Evolutionary conservation across 768 basidiomycete species (phyloP).

Genomic region (Pleurotus giganteus): DNA sequence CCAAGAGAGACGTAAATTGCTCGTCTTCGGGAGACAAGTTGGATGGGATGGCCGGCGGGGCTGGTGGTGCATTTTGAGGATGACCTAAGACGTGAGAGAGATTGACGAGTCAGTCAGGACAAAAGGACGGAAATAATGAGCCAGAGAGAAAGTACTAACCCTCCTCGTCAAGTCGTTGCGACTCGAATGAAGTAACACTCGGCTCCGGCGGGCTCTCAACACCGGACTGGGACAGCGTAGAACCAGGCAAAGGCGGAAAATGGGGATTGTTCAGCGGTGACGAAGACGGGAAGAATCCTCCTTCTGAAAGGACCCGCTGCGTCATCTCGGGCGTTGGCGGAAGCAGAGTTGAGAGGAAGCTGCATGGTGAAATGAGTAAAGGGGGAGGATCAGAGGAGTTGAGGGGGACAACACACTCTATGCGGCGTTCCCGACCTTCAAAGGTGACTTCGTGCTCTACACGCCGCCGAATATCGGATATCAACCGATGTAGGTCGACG

Average conservation of each 20-base stretch:
- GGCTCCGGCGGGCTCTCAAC: neutral
- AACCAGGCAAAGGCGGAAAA: neutral
- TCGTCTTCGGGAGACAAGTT: constrained; percentile 36
- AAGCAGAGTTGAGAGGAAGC: constrained; percentile 73
- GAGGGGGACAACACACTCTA: constrained; percentile 39
- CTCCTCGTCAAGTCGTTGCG: neutral
- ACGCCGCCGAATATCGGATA: constrained; percentile 71
- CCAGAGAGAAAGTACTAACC: neutral
- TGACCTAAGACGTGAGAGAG: neutral
- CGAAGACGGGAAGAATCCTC: constrained; percentile 39
- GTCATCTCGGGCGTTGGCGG: constrained; percentile 73
- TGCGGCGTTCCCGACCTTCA: constrained; percentile 55
- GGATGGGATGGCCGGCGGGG: constrained; percentile 24
- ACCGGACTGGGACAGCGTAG: neutral
- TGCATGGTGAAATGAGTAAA: constrained; percentile 21
- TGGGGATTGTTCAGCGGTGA: neutral
- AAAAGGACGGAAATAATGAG: no score
- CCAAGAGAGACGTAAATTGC: constrained; percentile 61
- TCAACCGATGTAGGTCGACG: constrained; percentile 64
- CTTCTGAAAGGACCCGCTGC: constrained; percentile 66
- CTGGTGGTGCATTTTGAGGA: neutral
- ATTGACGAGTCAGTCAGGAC: no score
- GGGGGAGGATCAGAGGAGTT: constrained; percentile 1
- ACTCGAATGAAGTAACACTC: neutral
- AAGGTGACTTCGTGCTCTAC: constrained; percentile 73